Evolutionary conservation across 2,329 filamentous ascomycete genomes (phyloP).

Genomic region (Leptographium wingfieldii): DNA sequence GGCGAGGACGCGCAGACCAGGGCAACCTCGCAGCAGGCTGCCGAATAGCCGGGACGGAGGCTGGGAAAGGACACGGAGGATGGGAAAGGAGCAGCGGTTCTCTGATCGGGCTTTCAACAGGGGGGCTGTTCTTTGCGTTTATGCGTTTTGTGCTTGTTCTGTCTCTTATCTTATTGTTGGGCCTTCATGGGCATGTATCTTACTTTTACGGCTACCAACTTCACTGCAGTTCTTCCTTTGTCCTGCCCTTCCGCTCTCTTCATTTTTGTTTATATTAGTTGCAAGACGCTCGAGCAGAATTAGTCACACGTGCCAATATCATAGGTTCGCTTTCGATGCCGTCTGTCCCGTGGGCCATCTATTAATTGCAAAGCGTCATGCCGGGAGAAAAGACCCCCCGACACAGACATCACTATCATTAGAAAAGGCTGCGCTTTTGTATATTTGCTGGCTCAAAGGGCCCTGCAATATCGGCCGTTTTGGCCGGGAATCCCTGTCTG

Average conservation of each 20-base stretch:
- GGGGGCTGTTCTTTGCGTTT: background rate
- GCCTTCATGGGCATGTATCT: no score
- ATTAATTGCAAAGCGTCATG: background rate
- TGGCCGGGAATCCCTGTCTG: background rate
- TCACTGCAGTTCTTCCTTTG: no score
- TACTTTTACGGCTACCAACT: no score
- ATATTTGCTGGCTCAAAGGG: background rate
- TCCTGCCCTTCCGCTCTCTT: no score
- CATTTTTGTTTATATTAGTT: no score
- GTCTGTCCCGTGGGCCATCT: background rate
- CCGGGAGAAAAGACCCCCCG: background rate
- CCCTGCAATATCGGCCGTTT: background rate
- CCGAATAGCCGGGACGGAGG: no score
- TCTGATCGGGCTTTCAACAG: background rate
- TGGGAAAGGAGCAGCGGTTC: background rate
- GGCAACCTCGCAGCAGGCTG: no score
- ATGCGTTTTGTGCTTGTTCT: background rate
- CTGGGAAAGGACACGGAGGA: slow-evolving; percentile 6
- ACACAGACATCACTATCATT: background rate
- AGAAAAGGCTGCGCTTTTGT: background rate
- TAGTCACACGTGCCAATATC: background rate
- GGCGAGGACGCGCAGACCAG: no score
- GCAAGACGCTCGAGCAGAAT: no score
- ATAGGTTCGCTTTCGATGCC: background rate
- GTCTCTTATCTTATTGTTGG: no score